Evolutionary conservation across 306 rosid species (phyloP).

Genomic region (Corylus americana): DNA sequence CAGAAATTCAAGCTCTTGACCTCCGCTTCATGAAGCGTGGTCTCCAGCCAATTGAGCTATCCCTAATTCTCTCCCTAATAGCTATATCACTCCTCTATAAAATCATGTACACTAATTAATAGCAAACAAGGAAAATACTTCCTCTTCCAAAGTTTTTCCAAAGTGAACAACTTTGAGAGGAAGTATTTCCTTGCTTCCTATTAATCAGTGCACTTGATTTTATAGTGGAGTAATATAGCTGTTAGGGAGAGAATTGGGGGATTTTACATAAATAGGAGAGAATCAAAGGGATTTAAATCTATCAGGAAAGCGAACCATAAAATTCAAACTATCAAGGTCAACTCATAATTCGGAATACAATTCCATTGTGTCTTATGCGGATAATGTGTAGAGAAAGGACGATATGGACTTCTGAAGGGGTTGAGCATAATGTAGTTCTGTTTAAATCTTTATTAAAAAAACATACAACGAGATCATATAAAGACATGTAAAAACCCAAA

Average conservation of each 20-base stretch:
- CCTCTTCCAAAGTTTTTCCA: too few relatives aligned
- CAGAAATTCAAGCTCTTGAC: too few relatives aligned
- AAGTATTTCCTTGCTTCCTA: neutral
- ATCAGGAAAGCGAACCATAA: too few relatives aligned
- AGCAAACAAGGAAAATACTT: neutral
- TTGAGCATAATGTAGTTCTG: neutral
- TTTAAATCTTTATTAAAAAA: constrained; percentile 1
- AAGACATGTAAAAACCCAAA: constrained; percentile 41
- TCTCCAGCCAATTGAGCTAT: too few relatives aligned
- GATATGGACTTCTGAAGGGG: neutral
- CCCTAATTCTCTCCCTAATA: neutral
- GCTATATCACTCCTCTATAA: too few relatives aligned
- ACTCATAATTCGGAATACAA: neutral
- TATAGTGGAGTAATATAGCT: too few relatives aligned
- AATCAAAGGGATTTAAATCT: too few relatives aligned
- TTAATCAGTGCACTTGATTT: neutral
- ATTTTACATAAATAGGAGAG: too few relatives aligned
- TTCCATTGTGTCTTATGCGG: neutral
- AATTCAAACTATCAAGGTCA: neutral
- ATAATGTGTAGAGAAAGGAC: neutral
- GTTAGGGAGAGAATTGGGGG: neutral
- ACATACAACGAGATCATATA: constrained; percentile 22
- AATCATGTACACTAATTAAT: neutral
- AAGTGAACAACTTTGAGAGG: neutral
- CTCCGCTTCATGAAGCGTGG: too few relatives aligned